Base-by-base conservation (phyloP, 1,139 yeast genomes). In the Yamadazyma jaroonii region DNA sequence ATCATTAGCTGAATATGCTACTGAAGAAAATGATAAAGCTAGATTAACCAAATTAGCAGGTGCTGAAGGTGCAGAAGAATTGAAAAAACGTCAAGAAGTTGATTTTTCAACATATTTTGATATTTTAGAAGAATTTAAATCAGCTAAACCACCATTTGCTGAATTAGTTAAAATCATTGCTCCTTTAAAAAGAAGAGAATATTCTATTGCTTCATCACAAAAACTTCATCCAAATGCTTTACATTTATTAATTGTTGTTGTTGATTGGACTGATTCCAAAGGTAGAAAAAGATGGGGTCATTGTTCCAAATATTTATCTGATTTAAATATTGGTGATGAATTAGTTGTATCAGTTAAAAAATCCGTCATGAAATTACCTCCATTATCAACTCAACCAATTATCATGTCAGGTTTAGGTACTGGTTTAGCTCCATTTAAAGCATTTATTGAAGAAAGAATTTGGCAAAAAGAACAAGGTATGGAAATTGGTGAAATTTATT, bases 381-480 rank as follows among this genome's bases (percentile, higher is more conserved):
- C 92, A 51, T 74, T 79, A 46, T 75, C 96, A 9, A 77, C 81
- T 33, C 94, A 87, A 59, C 97, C 98, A 23, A 84, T 92, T 52
- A 82, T 92, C 46, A 90, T 92, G 97, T 84, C 96, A 48, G 98
- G 98, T 54, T 75, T 92, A 50, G 98, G 98, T 65, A 92, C 98
- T 40, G 98, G 98, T 46, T 77, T 92, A 53, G 98, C 98, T 15
- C 98, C 98, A 41, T 92, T 92, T 80, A 90, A 92, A 72, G 98
- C 97, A 1, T 89, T 92, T 56, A 77, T 90, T 43, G 97, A 92
- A 65, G 97, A 92, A 66, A 90, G 89, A 71, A 78, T 85, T 53
- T 88, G 95, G 90, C 97, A 92, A 70, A 74, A 82, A 60, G 77
- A 84, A 51, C 95, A 88, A 60, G 97, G 97, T 34, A 61, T 76